A percentile compares a stretch with the other conserved stretches of the same genome.
These are phyloP conservation scores for Apocynum venetum DNA, from an alignment of 257 asterid genomes.

Conservation along the genomic window DNA sequence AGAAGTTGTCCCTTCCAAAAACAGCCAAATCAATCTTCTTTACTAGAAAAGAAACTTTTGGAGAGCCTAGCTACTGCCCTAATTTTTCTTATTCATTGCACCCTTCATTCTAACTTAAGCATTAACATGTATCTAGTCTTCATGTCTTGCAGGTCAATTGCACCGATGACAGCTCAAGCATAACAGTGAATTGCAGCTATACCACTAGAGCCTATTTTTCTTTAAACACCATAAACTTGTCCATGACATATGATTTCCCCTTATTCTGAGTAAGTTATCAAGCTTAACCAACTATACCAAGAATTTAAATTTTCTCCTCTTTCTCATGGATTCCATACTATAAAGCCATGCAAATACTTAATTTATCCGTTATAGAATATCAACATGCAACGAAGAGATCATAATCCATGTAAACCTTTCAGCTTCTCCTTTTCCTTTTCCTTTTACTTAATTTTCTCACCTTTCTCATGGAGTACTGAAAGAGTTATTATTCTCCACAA, in stretches of 20 bases:
- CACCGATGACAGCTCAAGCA: not conserved
- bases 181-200: not conserved
- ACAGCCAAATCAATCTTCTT: not conserved
- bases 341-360: not conserved
- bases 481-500: not conserved
- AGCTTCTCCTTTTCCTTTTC: constrained; percentile 4
- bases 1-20: not conserved
- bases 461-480: not conserved
- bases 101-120: not conserved
- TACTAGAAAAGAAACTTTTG: no score
- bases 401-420: not conserved
- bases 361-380: not conserved
- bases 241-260: not conserved
- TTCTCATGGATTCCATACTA: not conserved
- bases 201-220: not conserved
- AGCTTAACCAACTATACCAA: not conserved
- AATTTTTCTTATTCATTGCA: not conserved
- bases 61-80: no score
- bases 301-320: not conserved
- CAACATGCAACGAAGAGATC: not conserved
- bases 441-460: no score
- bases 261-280: not conserved
- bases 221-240: not conserved
- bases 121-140: not conserved
- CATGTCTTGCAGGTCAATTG: not conserved